Evolutionary conservation across 495 filamentous ascomycete species (phyloP).

Genomic region (Articulospora tetracladia): DNA sequence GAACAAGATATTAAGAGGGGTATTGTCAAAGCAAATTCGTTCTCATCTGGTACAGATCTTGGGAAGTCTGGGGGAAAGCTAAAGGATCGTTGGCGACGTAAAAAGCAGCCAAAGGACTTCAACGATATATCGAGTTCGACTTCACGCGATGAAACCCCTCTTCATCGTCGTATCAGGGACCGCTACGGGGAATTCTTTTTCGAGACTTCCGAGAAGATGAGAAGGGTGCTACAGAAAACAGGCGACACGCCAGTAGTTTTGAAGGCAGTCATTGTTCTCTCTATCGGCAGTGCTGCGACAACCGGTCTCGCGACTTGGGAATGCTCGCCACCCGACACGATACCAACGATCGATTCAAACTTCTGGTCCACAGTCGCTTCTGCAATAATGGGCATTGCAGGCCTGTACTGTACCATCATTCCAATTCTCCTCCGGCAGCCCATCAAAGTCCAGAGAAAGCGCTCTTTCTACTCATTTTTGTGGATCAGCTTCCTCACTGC

Average conservation of each 20-base stretch:
- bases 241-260: neutral
- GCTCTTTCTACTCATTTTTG: neutral
- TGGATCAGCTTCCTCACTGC: neutral
- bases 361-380: neutral
- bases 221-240: neutral
- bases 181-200: neutral
- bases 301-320: neutral
- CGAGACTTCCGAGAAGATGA: neutral
- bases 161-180: neutral
- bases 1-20: neutral
- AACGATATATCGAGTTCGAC: neutral
- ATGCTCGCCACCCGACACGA: neutral
- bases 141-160: neutral
- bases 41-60: neutral
- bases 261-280: neutral
- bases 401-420: slow-evolving; percentile 5
- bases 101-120: neutral
- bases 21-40: neutral
- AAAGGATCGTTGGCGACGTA: neutral
- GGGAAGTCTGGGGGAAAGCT: neutral
- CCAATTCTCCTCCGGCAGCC: neutral
- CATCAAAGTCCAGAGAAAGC: neutral
- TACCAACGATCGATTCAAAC: neutral
- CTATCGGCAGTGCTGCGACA: neutral
- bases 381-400: neutral